Evolutionary conservation across 306 rosid species (phyloP), one percentile per base, ranked within the genome.

Genomic region (Casuarina glauca): DNA sequence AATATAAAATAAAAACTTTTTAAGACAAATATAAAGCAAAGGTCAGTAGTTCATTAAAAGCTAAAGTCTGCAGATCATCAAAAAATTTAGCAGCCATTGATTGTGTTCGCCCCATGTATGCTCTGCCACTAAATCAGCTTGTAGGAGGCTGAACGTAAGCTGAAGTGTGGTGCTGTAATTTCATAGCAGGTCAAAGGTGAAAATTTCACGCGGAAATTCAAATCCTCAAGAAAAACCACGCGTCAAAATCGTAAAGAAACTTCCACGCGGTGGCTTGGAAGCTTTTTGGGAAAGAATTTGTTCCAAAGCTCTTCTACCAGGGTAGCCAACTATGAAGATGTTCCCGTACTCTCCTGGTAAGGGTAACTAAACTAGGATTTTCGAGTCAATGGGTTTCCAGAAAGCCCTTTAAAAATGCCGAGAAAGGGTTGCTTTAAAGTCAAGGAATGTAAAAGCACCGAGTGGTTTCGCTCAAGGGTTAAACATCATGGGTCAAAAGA

Each of bases 341-440:
- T 52, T 51, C 19, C 55, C n/a, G 32, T 26, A 26, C 32, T 26
- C 32, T 26, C 32, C 32, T 1, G 32, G 0, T 26, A 26, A 26
- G 32, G 32, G 32, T 26, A 26, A 26, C 32, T 26, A 26, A 26
- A 26, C 32, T 26, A 26, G 32, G 32, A 26, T 26, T 26, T 26
- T 50, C 12, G 78, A 61, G 50, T 44, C 64, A 0, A 49, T 4
- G 53, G n/a, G 41, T 41, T 61, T 63, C 42, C 2, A 11, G 17
- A 6, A 57, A 13, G 69, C 54, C 42, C 55, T 35, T 17, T 35
- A 55, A 11, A 50, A 11, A 50, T 5, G 74, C 69, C 79, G 13
- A 53, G 35, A 46, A 54, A 54, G 26, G 49, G 67, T 32, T 70
- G 41, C 52, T 16, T 26, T 19, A 15, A 79, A n/a, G 57, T 80